These are phyloP conservation scores for Cryptosporidium xiaoi DNA, from an alignment of 169 alveolate genomes.

Conservation along the genomic window DNA sequence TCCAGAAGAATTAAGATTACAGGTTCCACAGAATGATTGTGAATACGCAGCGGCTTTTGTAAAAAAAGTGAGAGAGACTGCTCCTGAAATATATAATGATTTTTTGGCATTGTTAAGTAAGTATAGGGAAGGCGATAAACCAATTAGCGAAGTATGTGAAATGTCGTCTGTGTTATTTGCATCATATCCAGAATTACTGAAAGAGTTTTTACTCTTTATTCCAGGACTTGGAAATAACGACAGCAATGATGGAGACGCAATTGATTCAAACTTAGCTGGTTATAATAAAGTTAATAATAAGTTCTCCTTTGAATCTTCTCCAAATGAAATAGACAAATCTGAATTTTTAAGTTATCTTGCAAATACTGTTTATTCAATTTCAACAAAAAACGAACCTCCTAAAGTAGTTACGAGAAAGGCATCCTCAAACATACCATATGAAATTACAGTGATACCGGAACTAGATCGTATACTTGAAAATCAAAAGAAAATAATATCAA, in stretches of 20 bases:
- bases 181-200: constrained; percentile 58
- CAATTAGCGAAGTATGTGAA: constrained; percentile 55
- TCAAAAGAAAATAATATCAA: constrained; percentile 45
- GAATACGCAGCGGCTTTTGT: constrained; percentile 74
- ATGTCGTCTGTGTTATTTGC: constrained; percentile 23
- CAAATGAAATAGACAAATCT: constrained; percentile 13
- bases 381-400: constrained; percentile 62
- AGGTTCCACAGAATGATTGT: constrained; percentile 71
- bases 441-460: constrained; percentile 59
- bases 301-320: not conserved
- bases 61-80: constrained; percentile 44
- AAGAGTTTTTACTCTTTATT: constrained; percentile 45
- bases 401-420: constrained; percentile 64
- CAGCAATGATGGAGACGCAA: not conserved
- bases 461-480: constrained; percentile 40
- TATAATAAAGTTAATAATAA: not conserved
- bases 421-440: constrained; percentile 25
- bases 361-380: constrained; percentile 27
- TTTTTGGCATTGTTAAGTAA: constrained; percentile 44
- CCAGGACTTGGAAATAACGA: constrained; percentile 31
- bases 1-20: constrained; percentile 70
- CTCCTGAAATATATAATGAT: constrained; percentile 64
- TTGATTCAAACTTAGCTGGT: not conserved
- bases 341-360: constrained; percentile 67
- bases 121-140: constrained; percentile 52